Evolutionary conservation across 352 stramenopile genomes (phyloP).

Genomic region (Pythium folliculosum): DNA sequence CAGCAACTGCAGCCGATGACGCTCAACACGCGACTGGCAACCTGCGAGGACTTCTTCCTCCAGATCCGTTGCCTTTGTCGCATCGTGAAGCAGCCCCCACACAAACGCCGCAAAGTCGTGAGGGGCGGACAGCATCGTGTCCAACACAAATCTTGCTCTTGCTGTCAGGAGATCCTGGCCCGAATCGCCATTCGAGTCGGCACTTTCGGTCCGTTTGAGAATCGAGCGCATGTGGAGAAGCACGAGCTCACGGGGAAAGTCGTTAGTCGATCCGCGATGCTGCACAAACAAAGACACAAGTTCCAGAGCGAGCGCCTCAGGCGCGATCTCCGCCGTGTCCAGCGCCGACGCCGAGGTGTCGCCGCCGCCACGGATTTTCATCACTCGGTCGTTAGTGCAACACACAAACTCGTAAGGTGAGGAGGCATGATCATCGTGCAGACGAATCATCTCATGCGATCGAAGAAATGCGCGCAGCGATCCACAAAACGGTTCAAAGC

Average conservation of each 20-base stretch:
- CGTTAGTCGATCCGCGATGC: conserved; percentile 36
- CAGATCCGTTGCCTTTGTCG: background rate
- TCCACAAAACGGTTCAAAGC: conserved; percentile 62
- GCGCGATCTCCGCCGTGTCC: conserved; percentile 16
- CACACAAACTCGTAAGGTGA: conserved; percentile 47
- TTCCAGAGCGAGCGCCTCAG: conserved; percentile 46
- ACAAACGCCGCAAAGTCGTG: conserved; percentile 58
- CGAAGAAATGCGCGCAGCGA: conserved; percentile 66
- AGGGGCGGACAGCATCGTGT: conserved; percentile 55
- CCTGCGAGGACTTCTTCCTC: background rate
- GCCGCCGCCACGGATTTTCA: conserved; percentile 45
- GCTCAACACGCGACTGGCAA: conserved; percentile 12
- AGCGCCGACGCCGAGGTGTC: conserved; percentile 26
- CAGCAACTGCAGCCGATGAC: conserved; percentile 18
- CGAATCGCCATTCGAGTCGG: background rate
- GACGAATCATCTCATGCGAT: conserved; percentile 77
- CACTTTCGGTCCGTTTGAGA: conserved; percentile 22
- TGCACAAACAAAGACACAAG: conserved; percentile 71
- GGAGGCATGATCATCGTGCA: conserved; percentile 61
- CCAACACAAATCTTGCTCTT: conserved; percentile 39
- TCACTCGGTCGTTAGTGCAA: conserved; percentile 58
- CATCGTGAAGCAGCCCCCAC: conserved; percentile 38
- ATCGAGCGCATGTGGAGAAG: conserved; percentile 60
- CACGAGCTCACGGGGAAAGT: conserved; percentile 71
- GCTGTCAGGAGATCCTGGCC: background rate